These are phyloP conservation scores for Endothia cerciana DNA, from an alignment of 2,329 filamentous ascomycete genomes.

Conservation along the genomic window DNA sequence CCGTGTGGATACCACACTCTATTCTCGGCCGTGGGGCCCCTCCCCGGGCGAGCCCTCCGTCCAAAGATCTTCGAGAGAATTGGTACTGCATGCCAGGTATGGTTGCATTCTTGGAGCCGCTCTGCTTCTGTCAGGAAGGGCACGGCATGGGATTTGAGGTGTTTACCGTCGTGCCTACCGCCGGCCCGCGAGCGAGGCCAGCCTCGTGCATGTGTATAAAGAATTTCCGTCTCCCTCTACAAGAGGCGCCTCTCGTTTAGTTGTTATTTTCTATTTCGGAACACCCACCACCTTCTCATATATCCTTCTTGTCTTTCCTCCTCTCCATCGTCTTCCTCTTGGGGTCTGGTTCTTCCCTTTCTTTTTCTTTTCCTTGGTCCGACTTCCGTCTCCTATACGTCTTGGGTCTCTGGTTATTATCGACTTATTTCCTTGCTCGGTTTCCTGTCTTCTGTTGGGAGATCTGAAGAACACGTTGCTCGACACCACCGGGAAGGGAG, in stretches of 20 bases:
- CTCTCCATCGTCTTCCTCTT: constrained; percentile 19
- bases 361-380: constrained; percentile 22
- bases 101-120: constrained; percentile 7
- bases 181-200: constrained; percentile 21
- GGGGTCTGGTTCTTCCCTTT: constrained; percentile 25
- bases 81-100: background rate
- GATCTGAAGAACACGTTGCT: background rate
- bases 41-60: background rate
- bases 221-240: constrained; percentile 17
- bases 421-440: constrained; percentile 9
- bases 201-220: constrained; percentile 16
- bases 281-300: background rate
- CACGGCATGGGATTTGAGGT: too few species aligned
- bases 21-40: constrained; percentile 21
- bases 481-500: background rate
- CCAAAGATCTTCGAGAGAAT: constrained; percentile 9
- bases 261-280: constrained; percentile 16
- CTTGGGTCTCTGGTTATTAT: constrained; percentile 21
- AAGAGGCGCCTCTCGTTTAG: background rate
- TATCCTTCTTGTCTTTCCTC: constrained; percentile 2
- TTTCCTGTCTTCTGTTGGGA: constrained; percentile 8
- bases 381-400: constrained; percentile 20
- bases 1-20: constrained; percentile 20
- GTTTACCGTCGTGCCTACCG: constrained; percentile 25
- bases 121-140: constrained; percentile 5